These are phyloP conservation scores for Pythium brachiatum DNA, from an alignment of 352 stramenopile species.

Conservation along the genomic window DNA sequence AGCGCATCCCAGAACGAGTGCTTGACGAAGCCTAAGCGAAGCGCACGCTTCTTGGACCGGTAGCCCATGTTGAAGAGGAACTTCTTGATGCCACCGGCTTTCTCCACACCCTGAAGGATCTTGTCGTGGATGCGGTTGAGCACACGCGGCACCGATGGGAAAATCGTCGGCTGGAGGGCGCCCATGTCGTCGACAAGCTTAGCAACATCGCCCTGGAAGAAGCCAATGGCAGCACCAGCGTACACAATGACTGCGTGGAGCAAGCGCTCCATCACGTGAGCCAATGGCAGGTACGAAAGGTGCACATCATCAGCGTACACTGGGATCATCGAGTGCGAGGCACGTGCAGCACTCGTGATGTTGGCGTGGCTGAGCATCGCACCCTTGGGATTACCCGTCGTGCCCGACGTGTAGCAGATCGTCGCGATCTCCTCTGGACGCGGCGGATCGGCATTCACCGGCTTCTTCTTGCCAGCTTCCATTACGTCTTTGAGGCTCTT, in stretches of 20 bases:
- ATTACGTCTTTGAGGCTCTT: slow-evolving; percentile 45
- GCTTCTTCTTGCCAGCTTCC: slow-evolving; percentile 36
- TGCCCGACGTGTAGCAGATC: slow-evolving; percentile 87
- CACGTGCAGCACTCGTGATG: slow-evolving; percentile 30
- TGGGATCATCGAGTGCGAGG: not conserved
- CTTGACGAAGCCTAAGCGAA: slow-evolving; percentile 30
- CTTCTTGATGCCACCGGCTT: slow-evolving; percentile 31
- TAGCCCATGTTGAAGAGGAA: slow-evolving; percentile 38
- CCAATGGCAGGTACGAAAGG: slow-evolving; percentile 94
- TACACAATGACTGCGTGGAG: slow-evolving; percentile 88
- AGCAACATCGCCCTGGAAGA: slow-evolving; percentile 72
- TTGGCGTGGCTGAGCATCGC: slow-evolving; percentile 65
- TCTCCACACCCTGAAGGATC: slow-evolving; percentile 44
- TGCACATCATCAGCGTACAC: slow-evolving; percentile 65
- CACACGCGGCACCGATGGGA: slow-evolving; percentile 90
- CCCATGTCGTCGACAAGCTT: slow-evolving; percentile 89
- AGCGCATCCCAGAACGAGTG: slow-evolving; percentile 92
- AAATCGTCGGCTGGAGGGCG: slow-evolving; percentile 84
- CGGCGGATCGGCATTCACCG: slow-evolving; percentile 46
- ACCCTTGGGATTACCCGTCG: slow-evolving; percentile 71
- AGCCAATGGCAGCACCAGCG: slow-evolving; percentile 68
- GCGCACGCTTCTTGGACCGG: slow-evolving; percentile 39
- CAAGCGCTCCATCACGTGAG: slow-evolving; percentile 93
- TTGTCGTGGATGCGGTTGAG: slow-evolving; percentile 96
- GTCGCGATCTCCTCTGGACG: slow-evolving; percentile 83